These are phyloP conservation scores for Mortierella hygrophila DNA, from an alignment of 192 early-diverging fungal genomes.

Conservation along the genomic window DNA sequence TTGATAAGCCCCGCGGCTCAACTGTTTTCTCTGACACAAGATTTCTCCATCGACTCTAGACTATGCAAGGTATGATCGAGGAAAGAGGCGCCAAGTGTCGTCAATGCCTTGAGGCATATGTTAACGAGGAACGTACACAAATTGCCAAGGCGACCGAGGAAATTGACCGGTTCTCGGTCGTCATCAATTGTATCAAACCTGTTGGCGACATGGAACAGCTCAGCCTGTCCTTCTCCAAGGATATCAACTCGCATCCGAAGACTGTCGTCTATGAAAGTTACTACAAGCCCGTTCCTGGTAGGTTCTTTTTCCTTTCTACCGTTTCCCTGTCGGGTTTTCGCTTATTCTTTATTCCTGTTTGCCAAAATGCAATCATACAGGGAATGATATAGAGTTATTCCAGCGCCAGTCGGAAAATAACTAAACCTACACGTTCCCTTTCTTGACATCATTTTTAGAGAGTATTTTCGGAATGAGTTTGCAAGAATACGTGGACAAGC, in stretches of 20 bases:
- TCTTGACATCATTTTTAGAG: constrained; percentile 15
- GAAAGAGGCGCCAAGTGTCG: constrained; percentile 34
- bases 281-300: constrained; percentile 35
- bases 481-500: constrained; percentile 32
- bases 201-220: constrained; percentile 43
- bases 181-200: constrained; percentile 44
- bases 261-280: constrained; percentile 40
- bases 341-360: not conserved
- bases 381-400: not conserved
- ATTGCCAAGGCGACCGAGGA: constrained; percentile 13
- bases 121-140: constrained; percentile 24
- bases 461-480: constrained; percentile 39
- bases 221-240: constrained; percentile 33
- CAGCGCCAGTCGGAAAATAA: not conserved
- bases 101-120: constrained; percentile 38
- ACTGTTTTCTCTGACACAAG: not conserved
- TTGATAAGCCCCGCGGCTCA: not conserved
- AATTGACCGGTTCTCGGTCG: constrained; percentile 25
- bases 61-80: constrained; percentile 46
- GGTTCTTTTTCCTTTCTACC: not conserved
- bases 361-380: not conserved
- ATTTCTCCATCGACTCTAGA: constrained; percentile 11
- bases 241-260: constrained; percentile 48
- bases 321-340: not conserved
- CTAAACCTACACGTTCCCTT: not conserved